Conservation (phyloP, 148 eudicot genomes). For the Silene latifolia region DNA sequence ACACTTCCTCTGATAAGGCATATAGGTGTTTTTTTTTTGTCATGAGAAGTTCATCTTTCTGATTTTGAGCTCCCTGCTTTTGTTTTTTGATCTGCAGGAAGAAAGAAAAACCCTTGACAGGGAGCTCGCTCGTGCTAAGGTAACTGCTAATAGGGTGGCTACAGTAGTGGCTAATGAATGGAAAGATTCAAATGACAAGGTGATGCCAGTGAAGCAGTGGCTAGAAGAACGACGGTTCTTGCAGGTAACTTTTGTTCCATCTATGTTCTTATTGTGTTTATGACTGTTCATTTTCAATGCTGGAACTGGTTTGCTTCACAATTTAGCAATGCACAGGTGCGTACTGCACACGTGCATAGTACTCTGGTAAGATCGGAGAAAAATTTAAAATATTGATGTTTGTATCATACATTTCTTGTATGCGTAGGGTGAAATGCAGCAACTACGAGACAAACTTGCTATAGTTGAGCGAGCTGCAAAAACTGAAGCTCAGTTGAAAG, state of each 20-base stretch:
- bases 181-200: conserved; percentile 97
- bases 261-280: neutral
- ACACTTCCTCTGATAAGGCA: neutral
- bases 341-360: neutral
- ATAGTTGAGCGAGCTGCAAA: conserved; percentile 87
- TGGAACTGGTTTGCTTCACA: neutral
- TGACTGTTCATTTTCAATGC: neutral
- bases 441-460: conserved; percentile 77
- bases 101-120: conserved; percentile 83
- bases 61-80: conserved; percentile 1
- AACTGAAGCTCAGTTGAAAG: conserved; percentile 91
- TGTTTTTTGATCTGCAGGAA: conserved; percentile 48
- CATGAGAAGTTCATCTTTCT: neutral
- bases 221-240: conserved; percentile 86
- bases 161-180: conserved; percentile 96
- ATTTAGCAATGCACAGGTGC: neutral
- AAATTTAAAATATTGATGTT: neutral
- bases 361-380: neutral
- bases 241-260: conserved; percentile 44
- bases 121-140: conserved; percentile 93
- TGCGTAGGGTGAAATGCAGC: conserved; percentile 82
- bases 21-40: neutral
- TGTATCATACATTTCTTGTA: neutral
- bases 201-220: conserved; percentile 99
- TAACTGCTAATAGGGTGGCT: conserved; percentile 94